Evolutionary conservation across 495 filamentous ascomycete species (phyloP), one percentile per base, ranked within the genome.

Genomic region (Emericellopsis terricola): DNA sequence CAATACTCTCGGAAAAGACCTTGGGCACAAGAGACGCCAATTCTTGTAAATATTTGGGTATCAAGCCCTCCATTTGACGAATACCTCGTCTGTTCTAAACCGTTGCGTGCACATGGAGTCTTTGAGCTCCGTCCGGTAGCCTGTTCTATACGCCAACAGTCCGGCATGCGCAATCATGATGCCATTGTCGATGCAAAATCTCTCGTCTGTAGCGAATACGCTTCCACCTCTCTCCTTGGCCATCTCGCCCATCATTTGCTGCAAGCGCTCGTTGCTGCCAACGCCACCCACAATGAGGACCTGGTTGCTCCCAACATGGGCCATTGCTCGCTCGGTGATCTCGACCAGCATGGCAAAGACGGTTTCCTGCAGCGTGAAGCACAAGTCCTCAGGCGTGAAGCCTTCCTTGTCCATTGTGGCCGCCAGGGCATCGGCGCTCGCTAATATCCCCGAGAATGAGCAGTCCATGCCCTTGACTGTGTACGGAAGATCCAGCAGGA

Each of bases 161-260:
- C 89, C 89, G 8, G 89, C 89, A 59, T 97, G 89, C 9, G 89
- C 89, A 59, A 97, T 97, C 89, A 97, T 97, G 38, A 97, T 94
- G 28, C 89, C 91, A 48, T 97, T 97, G 57, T 97, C 91, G 41
- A 97, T 97, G 48, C 89, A 96, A 56, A 92, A 96, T 29, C 89
- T 70, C 57, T 96, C 85, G 53, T 96, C 87, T 1, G 87, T 97
- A 7, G 86, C 86, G 60, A 78, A 94, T 14, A 94, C 81, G 51
- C 70, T 83, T 0, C 89, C 89, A 13, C 84, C 81, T 21, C 91
- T 64, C 51, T 92, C 84, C 26, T 62, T 61, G n/a, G 85, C 89
- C 89, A 97, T 97, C 7, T 78, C 55, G 1, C 78, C 83, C 91
- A 97, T 97, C 89, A 97, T 97, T 48, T 92, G 76, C 59, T 97